Conservation (phyloP, 1,139 yeast species). For the Yamadazyma diddensiae region DNA sequence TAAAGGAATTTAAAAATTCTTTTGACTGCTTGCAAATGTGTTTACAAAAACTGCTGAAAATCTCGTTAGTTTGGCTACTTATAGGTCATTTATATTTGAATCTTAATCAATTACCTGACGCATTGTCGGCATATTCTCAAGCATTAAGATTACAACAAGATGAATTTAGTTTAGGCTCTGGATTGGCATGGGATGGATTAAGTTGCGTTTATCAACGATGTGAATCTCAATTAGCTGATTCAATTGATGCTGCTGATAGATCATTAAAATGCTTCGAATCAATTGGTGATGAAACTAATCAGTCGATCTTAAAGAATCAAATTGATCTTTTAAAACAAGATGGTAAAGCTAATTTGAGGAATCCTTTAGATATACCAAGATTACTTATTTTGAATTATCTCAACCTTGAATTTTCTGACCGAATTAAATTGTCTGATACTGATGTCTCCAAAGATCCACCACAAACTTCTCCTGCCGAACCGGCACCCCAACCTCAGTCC, state of each 20-base stretch:
- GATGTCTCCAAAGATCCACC: background rate
- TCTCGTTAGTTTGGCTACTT: slow-evolving; percentile 64
- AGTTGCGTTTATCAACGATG: slow-evolving; percentile 64
- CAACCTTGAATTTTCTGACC: slow-evolving; percentile 5
- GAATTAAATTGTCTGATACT: slow-evolving; percentile 6
- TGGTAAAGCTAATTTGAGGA: background rate
- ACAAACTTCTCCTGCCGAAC: slow-evolving; percentile 3
- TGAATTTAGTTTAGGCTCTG: slow-evolving; percentile 48
- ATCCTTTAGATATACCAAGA: slow-evolving; percentile 6
- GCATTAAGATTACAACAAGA: slow-evolving; percentile 54
- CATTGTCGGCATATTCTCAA: slow-evolving; percentile 65
- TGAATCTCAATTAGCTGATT: slow-evolving; percentile 57
- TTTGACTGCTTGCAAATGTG: slow-evolving; percentile 60
- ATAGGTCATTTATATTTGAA: slow-evolving; percentile 60
- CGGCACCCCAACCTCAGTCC: background rate
- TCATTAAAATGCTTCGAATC: slow-evolving; percentile 48
- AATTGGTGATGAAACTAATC: slow-evolving; percentile 1
- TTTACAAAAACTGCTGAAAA: slow-evolving; percentile 49
- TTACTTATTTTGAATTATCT: slow-evolving; percentile 5
- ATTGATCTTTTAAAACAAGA: slow-evolving; percentile 1
- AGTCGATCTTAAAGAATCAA: background rate
- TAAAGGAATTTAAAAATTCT: slow-evolving; percentile 49
- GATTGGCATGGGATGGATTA: slow-evolving; percentile 65
- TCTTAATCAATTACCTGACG: slow-evolving; percentile 60
- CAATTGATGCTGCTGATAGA: slow-evolving; percentile 56